Conservation (phyloP, 2,329 filamentous ascomycete genomes). For the Pezicula radicicola region DNA sequence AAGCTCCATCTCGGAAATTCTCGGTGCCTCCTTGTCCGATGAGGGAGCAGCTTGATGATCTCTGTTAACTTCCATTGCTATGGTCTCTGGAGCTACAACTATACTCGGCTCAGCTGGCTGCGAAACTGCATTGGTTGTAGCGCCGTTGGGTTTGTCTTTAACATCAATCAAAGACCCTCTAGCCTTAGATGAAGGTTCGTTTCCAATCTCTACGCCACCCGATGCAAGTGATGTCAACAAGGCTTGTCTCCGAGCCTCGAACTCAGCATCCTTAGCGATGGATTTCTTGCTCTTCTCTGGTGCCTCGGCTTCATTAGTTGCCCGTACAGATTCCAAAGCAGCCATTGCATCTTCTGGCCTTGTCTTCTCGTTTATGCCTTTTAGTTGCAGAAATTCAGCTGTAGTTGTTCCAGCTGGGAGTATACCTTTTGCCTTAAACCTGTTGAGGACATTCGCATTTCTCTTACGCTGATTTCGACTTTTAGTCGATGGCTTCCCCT, state of each 20-base stretch:
- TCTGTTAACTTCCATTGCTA: background rate
- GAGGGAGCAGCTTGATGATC: background rate
- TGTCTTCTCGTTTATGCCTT: constrained; percentile 19
- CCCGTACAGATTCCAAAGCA: constrained; percentile 18
- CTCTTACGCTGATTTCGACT: constrained; percentile 53
- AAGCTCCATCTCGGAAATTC: no score
- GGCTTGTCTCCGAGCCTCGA: constrained; percentile 47
- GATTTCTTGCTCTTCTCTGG: constrained; percentile 1
- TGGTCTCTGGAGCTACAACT: background rate
- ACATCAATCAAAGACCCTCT: background rate
- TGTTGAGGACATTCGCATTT: constrained; percentile 43
- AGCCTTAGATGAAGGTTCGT: constrained; percentile 5
- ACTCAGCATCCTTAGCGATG: constrained; percentile 31
- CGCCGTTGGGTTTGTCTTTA: background rate
- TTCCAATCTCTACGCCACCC: constrained; percentile 51
- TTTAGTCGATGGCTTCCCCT: constrained; percentile 48
- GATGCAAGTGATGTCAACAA: constrained; percentile 47
- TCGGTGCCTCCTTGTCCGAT: no score
- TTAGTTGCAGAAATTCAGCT: constrained; percentile 40
- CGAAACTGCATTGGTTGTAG: background rate
- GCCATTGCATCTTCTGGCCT: constrained; percentile 17
- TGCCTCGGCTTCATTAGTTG: background rate
- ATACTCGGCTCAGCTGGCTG: background rate
- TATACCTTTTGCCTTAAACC: constrained; percentile 50
- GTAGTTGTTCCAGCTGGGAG: constrained; percentile 48